phyloP scores from a whole-genome alignment of 2,329 filamentous ascomycete genomes.

The Tolypocladium ovalisporum region DNA sequence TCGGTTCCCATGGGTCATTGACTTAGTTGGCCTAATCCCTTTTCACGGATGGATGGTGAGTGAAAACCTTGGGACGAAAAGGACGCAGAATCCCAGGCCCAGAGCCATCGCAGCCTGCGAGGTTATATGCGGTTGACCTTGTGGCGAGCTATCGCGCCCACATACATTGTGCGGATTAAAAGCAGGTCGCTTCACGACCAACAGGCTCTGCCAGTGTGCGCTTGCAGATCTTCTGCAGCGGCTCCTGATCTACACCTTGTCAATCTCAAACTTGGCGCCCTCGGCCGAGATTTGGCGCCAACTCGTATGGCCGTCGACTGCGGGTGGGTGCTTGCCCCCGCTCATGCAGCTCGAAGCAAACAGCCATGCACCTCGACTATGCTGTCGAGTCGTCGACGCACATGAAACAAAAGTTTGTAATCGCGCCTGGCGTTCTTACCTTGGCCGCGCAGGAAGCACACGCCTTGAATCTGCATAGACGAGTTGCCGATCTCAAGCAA shows the following conservation, averaged over 20 bases:
- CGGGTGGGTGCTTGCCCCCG: too few relatives aligned
- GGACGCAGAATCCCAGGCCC: too few relatives aligned
- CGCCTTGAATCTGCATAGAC: not conserved
- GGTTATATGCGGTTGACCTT: too few relatives aligned
- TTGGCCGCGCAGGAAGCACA: not conserved
- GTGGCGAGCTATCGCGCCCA: too few relatives aligned
- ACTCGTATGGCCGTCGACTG: too few relatives aligned
- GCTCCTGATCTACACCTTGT: not conserved
- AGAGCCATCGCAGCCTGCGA: too few relatives aligned
- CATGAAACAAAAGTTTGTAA: not conserved
- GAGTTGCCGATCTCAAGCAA: not conserved
- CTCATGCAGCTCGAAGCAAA: not conserved
- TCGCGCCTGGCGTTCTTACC: not conserved
- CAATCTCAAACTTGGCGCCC: too few relatives aligned
- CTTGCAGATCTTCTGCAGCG: not conserved
- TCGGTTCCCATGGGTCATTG: not conserved
- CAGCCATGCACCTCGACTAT: not conserved
- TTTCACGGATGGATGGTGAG: not conserved
- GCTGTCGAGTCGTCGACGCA: not conserved
- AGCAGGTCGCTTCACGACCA: not conserved
- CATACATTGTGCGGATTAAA: too few relatives aligned
- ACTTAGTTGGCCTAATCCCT: not conserved
- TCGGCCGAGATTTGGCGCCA: too few relatives aligned
- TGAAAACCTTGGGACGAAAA: too few relatives aligned
- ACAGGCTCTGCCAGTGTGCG: not conserved